Base-by-base conservation (phyloP, 768 basidiomycete genomes). In the Macrocybe gigantea region DNA sequence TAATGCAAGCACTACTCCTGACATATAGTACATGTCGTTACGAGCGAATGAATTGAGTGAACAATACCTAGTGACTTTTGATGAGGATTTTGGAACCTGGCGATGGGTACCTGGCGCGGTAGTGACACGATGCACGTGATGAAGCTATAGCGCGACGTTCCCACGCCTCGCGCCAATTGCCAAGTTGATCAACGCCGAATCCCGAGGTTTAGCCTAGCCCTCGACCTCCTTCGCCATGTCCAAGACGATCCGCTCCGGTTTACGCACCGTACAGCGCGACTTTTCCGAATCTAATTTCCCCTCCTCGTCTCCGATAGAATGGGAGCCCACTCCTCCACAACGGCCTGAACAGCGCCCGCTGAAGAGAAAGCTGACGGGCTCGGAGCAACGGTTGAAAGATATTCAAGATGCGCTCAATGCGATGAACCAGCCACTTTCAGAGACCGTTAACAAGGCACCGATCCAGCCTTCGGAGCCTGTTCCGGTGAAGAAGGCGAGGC, bases 181-280 rank as follows among this genome's bases (percentile, higher is more conserved):
- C 22, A 22, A 22, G 22, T 22, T 22, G 22, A 22, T 49, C 39
- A 30, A 10, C 38, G 13, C 31, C 10, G 33, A 36, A 41, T 33
- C 32, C 32, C 38, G 39, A 36, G 22, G 22, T 2, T 22, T 22
- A 22, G 22, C 22, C 22, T 22, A 49, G 1, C 40, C 43, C 15
- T 41, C 35, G 7, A 22, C 50, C 10, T 39, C 47, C n/a, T 14
- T 44, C 6, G 48, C 48, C 8, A 65, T 64, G 54, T 53, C 64
- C 29, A 71, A 68, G 48, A 49, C 68, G 10, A 63, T 72, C 11
- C 69, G 69, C 54, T 88, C 86, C 1, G 87, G 86, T 1, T 73
- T 89, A 15, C 66, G 77, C 33, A 72, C 73, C 1, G 52, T 88
- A 39, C 72, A 72, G 53, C 77, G 88, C 49, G 80, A 88, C 61